Evolutionary conservation across 2,329 filamentous ascomycete genomes (phyloP), one percentile per base, ranked within the genome.

Genomic region (Colletotrichum spinosum): DNA sequence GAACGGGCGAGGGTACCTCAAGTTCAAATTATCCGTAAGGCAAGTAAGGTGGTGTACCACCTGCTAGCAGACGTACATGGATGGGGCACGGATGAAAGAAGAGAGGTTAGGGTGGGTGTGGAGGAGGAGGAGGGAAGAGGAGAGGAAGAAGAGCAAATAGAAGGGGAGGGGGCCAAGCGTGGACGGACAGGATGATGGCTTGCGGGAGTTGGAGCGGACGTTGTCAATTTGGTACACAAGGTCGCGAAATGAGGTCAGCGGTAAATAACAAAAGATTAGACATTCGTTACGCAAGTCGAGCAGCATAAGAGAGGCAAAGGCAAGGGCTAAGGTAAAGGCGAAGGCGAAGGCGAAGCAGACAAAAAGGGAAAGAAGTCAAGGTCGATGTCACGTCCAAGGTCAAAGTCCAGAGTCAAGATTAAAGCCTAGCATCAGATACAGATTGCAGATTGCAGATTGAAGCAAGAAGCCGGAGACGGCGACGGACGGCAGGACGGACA

Each of bases 1-100:
- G 50, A 50, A 54, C 55, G 65, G 52, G 62, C 49, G 63, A 68
- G 66, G 57, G 63, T 68, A 63, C 58, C 59, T 66, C 63, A 57
- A 63, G 25, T 25, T 25, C 25, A 25, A 25, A 25, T 25, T 25
- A 25, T 25, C 25, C 25, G 25, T 5, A 25, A 25, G 4, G 25
- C 58, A 66, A 66, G 63, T 66, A 66, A 52, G 48, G 51, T 53
- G 38, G 41, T 49, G 58, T 57, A 42, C 45, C 33, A 55, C 52
- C 53, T 63, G 59, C 37, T 49, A 33, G 63, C 41, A 66, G 42
- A 62, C 52, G 59, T 56, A 62, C 59, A 66, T 66, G 63, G 41
- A 57, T 63, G 53, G 59, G 38, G 59, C 53, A 57, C 46, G 59
- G 59, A 56, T 52, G 48, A 33, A 42, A 39, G 25, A 53, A 45